Conservation (phyloP, 441 rosid genomes). For the Aquilaria agallochum region DNA sequence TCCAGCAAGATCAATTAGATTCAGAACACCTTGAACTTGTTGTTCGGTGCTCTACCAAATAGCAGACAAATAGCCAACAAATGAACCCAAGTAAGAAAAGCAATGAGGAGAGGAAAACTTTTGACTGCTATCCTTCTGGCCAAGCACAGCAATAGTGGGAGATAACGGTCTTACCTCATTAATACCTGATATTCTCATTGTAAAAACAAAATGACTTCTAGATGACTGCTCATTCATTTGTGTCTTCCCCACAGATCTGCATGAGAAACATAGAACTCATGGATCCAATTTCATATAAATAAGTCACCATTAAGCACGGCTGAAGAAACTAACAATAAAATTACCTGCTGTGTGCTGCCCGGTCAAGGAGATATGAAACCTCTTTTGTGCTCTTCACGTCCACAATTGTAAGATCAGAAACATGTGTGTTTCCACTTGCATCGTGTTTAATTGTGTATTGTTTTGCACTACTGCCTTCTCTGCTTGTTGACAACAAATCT, state of each 20-base stretch:
- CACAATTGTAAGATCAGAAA: slow-evolving; percentile 80
- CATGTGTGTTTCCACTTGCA: slow-evolving; percentile 73
- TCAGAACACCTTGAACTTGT: slow-evolving; percentile 46
- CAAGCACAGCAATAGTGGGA: neutral
- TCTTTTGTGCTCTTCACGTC: slow-evolving; percentile 83
- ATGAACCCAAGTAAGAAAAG: no score
- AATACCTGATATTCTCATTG: slow-evolving; percentile 79
- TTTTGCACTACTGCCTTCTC: slow-evolving; percentile 61
- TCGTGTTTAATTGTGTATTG: slow-evolving; percentile 89
- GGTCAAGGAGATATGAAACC: slow-evolving; percentile 73
- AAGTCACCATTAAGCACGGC: neutral
- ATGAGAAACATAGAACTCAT: slow-evolving; percentile 6
- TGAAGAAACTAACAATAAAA: neutral
- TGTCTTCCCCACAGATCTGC: slow-evolving; percentile 91
- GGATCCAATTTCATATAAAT: neutral
- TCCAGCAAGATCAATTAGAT: slow-evolving; percentile 48
- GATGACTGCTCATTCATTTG: slow-evolving; percentile 98
- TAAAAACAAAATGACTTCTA: slow-evolving; percentile 93
- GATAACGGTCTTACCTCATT: slow-evolving; percentile 64
- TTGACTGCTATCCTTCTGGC: no score
- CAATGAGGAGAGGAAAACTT: no score
- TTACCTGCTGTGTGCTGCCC: slow-evolving; percentile 93
- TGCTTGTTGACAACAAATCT: slow-evolving; percentile 65
- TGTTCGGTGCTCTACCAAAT: slow-evolving; percentile 38
- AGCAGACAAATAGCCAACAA: slow-evolving; percentile 1